These are phyloP conservation scores for Gossypium thurberi DNA, from an alignment of 345 rosid species.

Conservation along the genomic window DNA sequence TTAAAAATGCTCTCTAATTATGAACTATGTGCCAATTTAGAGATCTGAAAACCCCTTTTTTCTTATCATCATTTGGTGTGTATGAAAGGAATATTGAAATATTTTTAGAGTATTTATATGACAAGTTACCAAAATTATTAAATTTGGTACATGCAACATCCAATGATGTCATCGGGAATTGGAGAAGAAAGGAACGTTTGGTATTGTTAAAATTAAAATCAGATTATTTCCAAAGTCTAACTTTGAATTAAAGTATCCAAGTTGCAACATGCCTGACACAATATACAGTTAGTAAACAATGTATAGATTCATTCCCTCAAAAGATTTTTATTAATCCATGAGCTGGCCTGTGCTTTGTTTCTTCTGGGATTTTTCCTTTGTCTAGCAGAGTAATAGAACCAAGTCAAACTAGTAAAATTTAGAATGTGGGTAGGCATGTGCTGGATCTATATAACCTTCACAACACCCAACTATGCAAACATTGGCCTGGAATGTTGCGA, in stretches of 20 bases:
- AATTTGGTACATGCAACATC: too few relatives aligned
- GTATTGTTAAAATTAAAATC: too few relatives aligned
- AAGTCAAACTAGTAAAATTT: not conserved
- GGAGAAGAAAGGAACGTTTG: too few relatives aligned
- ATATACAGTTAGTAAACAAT: not conserved
- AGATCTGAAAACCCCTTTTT: not conserved
- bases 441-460: not conserved
- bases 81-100: not conserved
- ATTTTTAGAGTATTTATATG: too few relatives aligned
- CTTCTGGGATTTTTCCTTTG: not conserved
- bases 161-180: too few relatives aligned
- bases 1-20: not conserved
- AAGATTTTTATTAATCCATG: not conserved
- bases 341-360: not conserved
- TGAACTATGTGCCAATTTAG: not conserved
- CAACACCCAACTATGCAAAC: too few relatives aligned
- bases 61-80: not conserved
- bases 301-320: slow-evolving; percentile 3
- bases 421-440: not conserved
- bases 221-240: not conserved
- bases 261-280: not conserved
- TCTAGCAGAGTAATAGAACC: not conserved
- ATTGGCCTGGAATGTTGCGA: too few relatives aligned
- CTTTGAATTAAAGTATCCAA: not conserved
- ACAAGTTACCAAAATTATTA: too few relatives aligned